Base-by-base conservation (phyloP, 2,329 filamentous ascomycete species). In the Aurifilum marmelostoma region DNA sequence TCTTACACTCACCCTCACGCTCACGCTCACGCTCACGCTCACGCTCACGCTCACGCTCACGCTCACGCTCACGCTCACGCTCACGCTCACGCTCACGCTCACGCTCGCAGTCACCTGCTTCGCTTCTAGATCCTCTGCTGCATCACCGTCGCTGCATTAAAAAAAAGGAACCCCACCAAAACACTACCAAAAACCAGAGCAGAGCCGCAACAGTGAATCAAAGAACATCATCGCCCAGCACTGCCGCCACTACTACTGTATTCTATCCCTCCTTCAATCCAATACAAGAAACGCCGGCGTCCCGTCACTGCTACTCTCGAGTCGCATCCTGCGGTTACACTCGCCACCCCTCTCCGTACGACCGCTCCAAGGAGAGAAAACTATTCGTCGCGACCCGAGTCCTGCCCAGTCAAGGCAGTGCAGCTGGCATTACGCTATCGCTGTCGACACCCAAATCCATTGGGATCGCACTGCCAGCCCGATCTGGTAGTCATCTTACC, bases 311-410 rank as follows among this genome's bases (percentile, higher is more conserved):
- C 24, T 32, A 29, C 52, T 24, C 24, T 29, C 52, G 12, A 18
- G 24, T 29, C 6, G 52, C 52, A 56, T 56, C 56, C 56, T 59
- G 56, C 32, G 16, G 56, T 59, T 37, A 59, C 56, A 59, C 56
- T 37, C 56, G 56, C 56, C 56, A 59, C 56, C 56, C 56, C 32
- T 21, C 29, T 59, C 21, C 14, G 56, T 37, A n/a, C 27, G 14
- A 37, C 18, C 24, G n/a, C 41, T 14, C 29, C 16, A 21, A 5
- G 9, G 43, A 47, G 41, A 21, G n/a, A 21, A 43, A 18, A 43
- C 16, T n/a, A 47, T 47, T 47, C 43, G 43, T n/a, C 21, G 43
- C 43, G 8, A 21, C 21, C 21, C 56, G 56, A 21, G 16, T 7
- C 18, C 11, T 59, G 32, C 29, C 52, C 52, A 56, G 52, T 18